A percentile compares a stretch with the other conserved stretches of the same genome.
phyloP scores from a whole-genome alignment of 2,329 filamentous ascomycete genomes.

The Alternaria infectoria region DNA sequence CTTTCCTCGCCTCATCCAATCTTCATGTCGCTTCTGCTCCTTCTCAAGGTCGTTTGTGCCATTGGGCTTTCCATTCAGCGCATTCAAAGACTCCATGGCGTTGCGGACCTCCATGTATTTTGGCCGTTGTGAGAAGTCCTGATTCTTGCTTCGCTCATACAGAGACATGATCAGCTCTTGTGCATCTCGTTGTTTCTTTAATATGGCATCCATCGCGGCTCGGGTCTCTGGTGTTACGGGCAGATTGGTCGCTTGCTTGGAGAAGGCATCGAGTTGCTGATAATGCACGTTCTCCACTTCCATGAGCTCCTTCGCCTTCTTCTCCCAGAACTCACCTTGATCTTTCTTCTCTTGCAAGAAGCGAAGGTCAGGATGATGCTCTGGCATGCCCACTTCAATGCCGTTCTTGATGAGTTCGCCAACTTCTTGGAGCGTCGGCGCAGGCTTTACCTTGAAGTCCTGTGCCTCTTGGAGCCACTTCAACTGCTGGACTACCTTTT shows the following conservation, averaged over 20 bases:
- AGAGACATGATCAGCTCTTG: conserved; percentile 86
- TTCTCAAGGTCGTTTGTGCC: conserved; percentile 93
- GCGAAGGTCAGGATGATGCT: conserved; percentile 79
- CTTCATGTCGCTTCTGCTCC: conserved; percentile 92
- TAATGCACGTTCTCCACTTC: conserved; percentile 91
- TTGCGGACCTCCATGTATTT: conserved; percentile 90
- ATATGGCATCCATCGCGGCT: conserved; percentile 82
- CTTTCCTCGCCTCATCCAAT: conserved; percentile 99
- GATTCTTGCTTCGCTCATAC: conserved; percentile 76
- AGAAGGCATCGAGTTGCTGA: conserved; percentile 90
- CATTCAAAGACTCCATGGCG: conserved; percentile 83
- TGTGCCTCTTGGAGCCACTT: conserved; percentile 86
- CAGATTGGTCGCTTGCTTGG: conserved; percentile 77
- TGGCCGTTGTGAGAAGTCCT: conserved; percentile 79
- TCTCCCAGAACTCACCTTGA: conserved; percentile 86
- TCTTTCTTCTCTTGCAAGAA: conserved; percentile 77
- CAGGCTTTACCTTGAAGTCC: conserved; percentile 64
- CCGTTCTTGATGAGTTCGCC: conserved; percentile 79
- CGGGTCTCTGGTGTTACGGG: conserved; percentile 85
- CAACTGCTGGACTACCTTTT: conserved; percentile 80
- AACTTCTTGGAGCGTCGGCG: conserved; percentile 77
- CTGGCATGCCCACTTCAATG: conserved; percentile 75
- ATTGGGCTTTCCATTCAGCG: conserved; percentile 88
- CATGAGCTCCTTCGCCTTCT: conserved; percentile 90
- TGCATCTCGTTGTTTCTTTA: conserved; percentile 94